These are phyloP conservation scores for Hypoxylon rickii DNA, from an alignment of 495 filamentous ascomycete genomes.

Conservation along the genomic window DNA sequence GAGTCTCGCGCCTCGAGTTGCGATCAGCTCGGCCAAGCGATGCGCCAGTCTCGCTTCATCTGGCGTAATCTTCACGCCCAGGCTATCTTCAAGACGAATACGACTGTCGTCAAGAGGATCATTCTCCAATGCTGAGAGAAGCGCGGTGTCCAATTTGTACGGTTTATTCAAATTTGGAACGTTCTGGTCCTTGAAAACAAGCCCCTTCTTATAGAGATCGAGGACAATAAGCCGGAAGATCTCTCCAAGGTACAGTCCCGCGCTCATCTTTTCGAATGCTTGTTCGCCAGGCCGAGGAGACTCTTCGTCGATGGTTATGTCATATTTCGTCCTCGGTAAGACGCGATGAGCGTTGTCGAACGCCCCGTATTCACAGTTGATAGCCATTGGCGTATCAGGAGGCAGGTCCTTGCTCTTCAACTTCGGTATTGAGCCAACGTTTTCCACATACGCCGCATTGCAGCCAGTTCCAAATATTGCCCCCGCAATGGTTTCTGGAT, in stretches of 20 bases:
- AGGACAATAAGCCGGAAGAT: constrained; percentile 89
- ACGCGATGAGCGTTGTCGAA: constrained; percentile 97
- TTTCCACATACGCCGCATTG: constrained; percentile 98
- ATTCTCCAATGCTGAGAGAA: constrained; percentile 89
- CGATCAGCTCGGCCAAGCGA: constrained; percentile 88
- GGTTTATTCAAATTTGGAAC: constrained; percentile 75
- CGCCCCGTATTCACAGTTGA: constrained; percentile 99
- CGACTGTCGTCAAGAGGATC: constrained; percentile 75
- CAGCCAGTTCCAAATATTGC: constrained; percentile 99
- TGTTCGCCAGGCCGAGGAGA: constrained; percentile 95
- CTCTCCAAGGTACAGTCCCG: constrained; percentile 92
- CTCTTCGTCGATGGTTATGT: constrained; percentile 86
- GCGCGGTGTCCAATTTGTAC: constrained; percentile 87
- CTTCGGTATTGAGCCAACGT: constrained; percentile 89
- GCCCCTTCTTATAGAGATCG: constrained; percentile 78
- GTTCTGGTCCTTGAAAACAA: constrained; percentile 81
- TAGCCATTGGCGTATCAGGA: constrained; percentile 86
- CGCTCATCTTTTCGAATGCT: constrained; percentile 97
- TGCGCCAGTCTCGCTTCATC: constrained; percentile 79
- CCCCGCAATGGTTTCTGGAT: constrained; percentile 86
- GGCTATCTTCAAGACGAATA: constrained; percentile 64
- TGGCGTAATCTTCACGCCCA: constrained; percentile 61
- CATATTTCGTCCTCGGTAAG: constrained; percentile 83
- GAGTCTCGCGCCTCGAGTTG: constrained; percentile 88
- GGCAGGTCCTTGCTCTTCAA: constrained; percentile 92